Base-by-base conservation (phyloP, 2,329 filamentous ascomycete genomes). In the Chaetothyriales sp. region DNA sequence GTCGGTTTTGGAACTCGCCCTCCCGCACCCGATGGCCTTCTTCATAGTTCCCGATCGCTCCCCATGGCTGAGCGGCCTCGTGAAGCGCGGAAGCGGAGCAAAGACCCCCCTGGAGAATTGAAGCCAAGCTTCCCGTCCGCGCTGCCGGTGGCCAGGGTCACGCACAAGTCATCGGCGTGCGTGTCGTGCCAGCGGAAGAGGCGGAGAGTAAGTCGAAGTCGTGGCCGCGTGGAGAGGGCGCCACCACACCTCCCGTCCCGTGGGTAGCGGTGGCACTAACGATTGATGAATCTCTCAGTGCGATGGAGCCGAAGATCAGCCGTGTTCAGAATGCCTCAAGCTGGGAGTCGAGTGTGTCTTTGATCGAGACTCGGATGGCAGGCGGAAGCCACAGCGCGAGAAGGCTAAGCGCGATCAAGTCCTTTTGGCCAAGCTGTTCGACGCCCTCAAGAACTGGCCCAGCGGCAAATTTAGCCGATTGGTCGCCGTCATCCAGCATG, bases 291-390 rank as follows among this genome's bases (percentile, higher is more conserved):
- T 33, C 37, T 18, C 18, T 45, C 20, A 50, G 48, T 50, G 48
- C 20, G 48, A 50, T 20, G 48, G 48, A 19, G 10, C 33, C 33
- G 33, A 40, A 40, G 48, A 50, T 18, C 48, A 50, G 22, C 28
- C 25, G 20, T 50, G 48, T 44, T 44, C 48, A 44, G 48, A 50
- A 50, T 50, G 48, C 48, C 18, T 50, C 48, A 50, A 50, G 22
- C 48, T 44, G 22, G 45, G 33, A 15, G 44, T 50, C n/a, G 48
- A 45, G 18, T 50, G 48, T 45, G 20, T 50, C n/a, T 40, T 50
- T n/a, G 48, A 50, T n/a, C 43, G 43, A 50, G 45, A 50, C 19
- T 33, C 48, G 10, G 48, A 50, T 29, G 28, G 29, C 15, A 25
- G 48, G 18, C 48, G 48, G 22, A 50, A 50, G 9, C 28, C 45